Evolutionary conservation across 1,284 basidiomycete genomes (phyloP), one percentile per base, ranked within the genome.

Genomic region (Apiotrichum akiyoshidainum): DNA sequence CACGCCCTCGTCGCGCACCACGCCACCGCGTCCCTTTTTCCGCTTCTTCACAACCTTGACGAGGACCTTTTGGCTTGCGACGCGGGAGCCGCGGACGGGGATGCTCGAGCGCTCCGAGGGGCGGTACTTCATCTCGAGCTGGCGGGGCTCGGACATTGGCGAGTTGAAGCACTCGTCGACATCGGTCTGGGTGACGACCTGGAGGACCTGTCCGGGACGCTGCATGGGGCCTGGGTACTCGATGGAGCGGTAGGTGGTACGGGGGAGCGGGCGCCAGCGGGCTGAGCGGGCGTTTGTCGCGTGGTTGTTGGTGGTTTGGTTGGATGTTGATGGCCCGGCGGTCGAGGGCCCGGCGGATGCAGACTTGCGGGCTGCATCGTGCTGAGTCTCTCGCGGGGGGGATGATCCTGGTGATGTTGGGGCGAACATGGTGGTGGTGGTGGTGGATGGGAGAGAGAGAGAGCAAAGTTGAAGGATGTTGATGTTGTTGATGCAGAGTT

Each of bases 221-320:
- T 82, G 79, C 52, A 96, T 86, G 64, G 90, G 90, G 55, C 91
- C 91, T 9, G 92, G 92, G 77, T 92, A 94, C 76, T 96, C 92
- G 64, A 96, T 80, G 4, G 90, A 87, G 68, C 88, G 89, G 75
- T 86, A 88, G 21, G 84, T 79, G 5, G 80, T 80, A 35, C 83
- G 80, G 10, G 87, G 85, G 11, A 92, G 80, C 8, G 83, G 78
- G 16, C 66, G 77, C 57, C 80, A 78, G 11, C 78, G 80, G 0
- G 84, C 83, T 7, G 34, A 39, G 31, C 48, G 48, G 35, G 35
- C 37, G 39, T 21, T 3, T 11, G 4, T 12, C 17, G 48, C 2
- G 4, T 31, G 26, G 26, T 31, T 31, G 26, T 7, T 31, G 7
- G 26, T n/a, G 26, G 26, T 31, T 31, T 3, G 26, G 3, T 3